A percentile compares a stretch with the other conserved stretches of the same genome.
These are phyloP conservation scores for Acanthochlamys bracteata DNA, from an alignment of 106 monocot species.

Conservation along the genomic window DNA sequence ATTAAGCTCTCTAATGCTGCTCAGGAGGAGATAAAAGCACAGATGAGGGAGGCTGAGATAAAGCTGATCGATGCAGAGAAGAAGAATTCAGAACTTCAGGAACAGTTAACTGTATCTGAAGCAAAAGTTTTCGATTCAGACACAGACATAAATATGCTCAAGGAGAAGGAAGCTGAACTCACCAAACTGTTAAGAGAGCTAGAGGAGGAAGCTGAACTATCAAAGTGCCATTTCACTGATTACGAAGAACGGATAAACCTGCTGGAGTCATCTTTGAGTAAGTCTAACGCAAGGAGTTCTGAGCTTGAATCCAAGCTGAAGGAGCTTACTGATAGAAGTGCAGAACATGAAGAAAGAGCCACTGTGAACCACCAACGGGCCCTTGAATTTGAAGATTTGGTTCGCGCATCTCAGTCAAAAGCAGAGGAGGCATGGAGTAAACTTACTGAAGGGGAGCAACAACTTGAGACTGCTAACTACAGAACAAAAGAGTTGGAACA, in stretches of 20 bases:
- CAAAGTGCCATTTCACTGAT: conserved; percentile 27
- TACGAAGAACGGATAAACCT: conserved; percentile 48
- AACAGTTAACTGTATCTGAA: conserved; percentile 38
- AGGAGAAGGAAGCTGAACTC: conserved; percentile 40
- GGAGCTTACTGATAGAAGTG: conserved; percentile 33
- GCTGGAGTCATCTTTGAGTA: conserved; percentile 47
- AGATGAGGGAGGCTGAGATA: conserved; percentile 40
- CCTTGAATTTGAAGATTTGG: conserved; percentile 41
- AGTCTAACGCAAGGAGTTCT: conserved; percentile 24
- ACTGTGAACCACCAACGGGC: conserved; percentile 24
- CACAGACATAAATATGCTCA: conserved; percentile 31
- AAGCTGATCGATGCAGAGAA: conserved; percentile 48
- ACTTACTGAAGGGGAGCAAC: conserved; percentile 43
- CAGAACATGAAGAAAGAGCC: conserved; percentile 29
- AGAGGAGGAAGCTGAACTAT: conserved; percentile 36
- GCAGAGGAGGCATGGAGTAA: conserved; percentile 40
- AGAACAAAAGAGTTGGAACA: conserved; percentile 30
- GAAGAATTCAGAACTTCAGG: conserved; percentile 45
- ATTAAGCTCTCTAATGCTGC: conserved; percentile 31
- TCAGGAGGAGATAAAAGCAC: conserved; percentile 35
- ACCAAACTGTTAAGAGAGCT: conserved; percentile 19
- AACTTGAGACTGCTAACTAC: conserved; percentile 32
- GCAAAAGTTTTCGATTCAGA: conserved; percentile 36
- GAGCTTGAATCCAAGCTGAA: conserved; percentile 49
- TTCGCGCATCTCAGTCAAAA: conserved; percentile 40